Evolutionary conservation across 2,329 filamentous ascomycete species (phyloP).

Genomic region (Eutypella sp.): DNA sequence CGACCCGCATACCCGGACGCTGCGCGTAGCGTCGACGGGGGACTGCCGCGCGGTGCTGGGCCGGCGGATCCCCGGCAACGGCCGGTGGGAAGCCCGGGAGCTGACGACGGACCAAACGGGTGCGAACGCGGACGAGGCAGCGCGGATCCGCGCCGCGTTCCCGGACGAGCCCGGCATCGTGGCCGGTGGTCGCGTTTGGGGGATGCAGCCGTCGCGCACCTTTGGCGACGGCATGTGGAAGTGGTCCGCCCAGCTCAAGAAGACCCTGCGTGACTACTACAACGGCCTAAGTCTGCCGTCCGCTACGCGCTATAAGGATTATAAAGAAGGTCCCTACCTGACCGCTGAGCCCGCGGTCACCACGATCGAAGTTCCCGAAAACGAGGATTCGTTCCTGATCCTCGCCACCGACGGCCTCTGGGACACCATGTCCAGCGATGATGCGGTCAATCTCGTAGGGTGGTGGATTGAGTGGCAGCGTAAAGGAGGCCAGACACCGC

Average conservation of each 20-base stretch:
- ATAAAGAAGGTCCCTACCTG: slow-evolving; percentile 59
- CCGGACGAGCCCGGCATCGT: slow-evolving; percentile 57
- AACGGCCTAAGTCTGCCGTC: slow-evolving; percentile 37
- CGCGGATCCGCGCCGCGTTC: slow-evolving; percentile 51
- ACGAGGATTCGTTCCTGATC: slow-evolving; percentile 54
- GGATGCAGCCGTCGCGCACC: slow-evolving; percentile 56
- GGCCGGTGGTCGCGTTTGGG: slow-evolving; percentile 55
- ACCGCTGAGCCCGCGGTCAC: slow-evolving; percentile 63
- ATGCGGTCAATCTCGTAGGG: slow-evolving; percentile 53
- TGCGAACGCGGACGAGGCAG: slow-evolving; percentile 53
- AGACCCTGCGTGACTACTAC: slow-evolving; percentile 39
- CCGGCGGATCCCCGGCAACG: slow-evolving; percentile 31
- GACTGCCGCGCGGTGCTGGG: slow-evolving; percentile 65
- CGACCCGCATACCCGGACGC: slow-evolving; percentile 45
- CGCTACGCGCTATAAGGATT: slow-evolving; percentile 35
- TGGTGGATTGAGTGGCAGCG: slow-evolving; percentile 43
- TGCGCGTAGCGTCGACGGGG: slow-evolving; percentile 62
- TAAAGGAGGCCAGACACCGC: slow-evolving; percentile 7
- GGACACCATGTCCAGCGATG: slow-evolving; percentile 52
- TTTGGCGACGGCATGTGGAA: slow-evolving; percentile 69
- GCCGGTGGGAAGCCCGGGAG: slow-evolving; percentile 45
- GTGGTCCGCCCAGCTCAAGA: slow-evolving; percentile 49
- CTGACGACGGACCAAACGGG: slow-evolving; percentile 64
- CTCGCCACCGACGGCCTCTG: slow-evolving; percentile 65
- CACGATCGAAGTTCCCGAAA: slow-evolving; percentile 44